Evolutionary conservation across 768 basidiomycete genomes (phyloP).

Genomic region (Boletus vermiculosoides): DNA sequence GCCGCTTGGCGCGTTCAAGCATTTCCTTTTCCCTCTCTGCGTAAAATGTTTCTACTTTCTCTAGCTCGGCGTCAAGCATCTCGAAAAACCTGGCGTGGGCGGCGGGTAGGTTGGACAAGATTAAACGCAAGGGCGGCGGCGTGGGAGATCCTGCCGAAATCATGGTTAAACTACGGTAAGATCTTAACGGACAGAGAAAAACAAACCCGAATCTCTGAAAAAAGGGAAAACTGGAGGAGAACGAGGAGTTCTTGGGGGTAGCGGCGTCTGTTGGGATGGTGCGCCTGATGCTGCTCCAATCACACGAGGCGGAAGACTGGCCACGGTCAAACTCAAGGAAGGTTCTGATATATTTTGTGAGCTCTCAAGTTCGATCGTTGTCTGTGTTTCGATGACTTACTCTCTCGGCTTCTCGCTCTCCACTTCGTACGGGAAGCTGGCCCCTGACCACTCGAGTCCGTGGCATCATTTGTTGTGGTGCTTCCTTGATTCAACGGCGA

Average conservation of each 20-base stretch:
- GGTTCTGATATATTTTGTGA: slow-evolving; percentile 9
- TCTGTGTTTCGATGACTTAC: slow-evolving; percentile 3
- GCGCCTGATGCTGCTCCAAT: slow-evolving; percentile 6
- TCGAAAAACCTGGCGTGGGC: slow-evolving; percentile 71
- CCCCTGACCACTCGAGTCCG: neutral
- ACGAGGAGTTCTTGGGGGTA: slow-evolving; percentile 8
- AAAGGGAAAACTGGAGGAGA: slow-evolving; percentile 12
- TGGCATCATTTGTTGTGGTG: neutral
- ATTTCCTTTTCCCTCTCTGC: slow-evolving; percentile 63
- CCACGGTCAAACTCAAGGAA: slow-evolving; percentile 12
- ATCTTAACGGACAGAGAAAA: neutral
- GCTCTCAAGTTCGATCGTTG: neutral
- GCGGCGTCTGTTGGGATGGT: slow-evolving; percentile 15
- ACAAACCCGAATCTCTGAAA: slow-evolving; percentile 18
- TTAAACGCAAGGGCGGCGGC: slow-evolving; percentile 41
- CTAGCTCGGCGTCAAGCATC: slow-evolving; percentile 70
- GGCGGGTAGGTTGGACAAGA: slow-evolving; percentile 55
- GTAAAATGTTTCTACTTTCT: slow-evolving; percentile 87
- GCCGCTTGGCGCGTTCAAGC: slow-evolving; percentile 40
- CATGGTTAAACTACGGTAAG: neutral
- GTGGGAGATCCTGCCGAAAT: slow-evolving; percentile 10
- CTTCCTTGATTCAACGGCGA: neutral
- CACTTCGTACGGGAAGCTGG: neutral
- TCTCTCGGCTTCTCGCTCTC: neutral
- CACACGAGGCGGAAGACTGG: slow-evolving; percentile 9